These are phyloP conservation scores for Beauveria bassiana DNA, from an alignment of 2,329 filamentous ascomycete genomes.

Conservation along the genomic window DNA sequence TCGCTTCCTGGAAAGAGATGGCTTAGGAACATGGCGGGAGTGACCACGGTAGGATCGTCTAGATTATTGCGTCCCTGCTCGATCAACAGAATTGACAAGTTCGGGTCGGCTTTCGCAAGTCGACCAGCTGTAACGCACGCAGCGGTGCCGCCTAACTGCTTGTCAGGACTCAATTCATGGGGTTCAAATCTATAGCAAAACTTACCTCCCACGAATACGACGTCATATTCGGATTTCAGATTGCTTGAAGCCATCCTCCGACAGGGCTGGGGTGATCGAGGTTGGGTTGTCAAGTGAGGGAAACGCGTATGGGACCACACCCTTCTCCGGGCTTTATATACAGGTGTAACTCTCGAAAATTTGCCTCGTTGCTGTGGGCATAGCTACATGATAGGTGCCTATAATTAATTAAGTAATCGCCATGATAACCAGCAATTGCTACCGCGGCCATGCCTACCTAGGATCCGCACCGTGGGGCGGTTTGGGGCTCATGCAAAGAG, in stretches of 20 bases:
- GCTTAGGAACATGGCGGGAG: constrained; percentile 16
- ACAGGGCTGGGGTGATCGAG: not conserved
- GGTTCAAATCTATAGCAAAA: not conserved
- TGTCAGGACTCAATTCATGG: not conserved
- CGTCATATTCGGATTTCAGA: constrained; percentile 15
- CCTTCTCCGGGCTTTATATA: not conserved
- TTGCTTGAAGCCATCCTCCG: not conserved
- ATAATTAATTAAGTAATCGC: not conserved
- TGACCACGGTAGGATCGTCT: constrained; percentile 19
- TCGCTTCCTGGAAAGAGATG: constrained; percentile 17
- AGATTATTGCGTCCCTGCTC: constrained; percentile 22
- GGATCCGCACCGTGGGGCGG: not conserved
- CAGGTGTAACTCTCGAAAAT: not conserved
- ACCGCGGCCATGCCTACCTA: not conserved
- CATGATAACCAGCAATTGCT: not conserved
- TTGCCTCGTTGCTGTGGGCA: not conserved
- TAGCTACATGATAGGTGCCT: not conserved
- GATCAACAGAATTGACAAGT: constrained; percentile 20
- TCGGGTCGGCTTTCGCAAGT: constrained; percentile 19
- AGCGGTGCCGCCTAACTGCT: constrained; percentile 17
- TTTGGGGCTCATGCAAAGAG: not conserved
- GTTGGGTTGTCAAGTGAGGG: not conserved
- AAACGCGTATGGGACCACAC: not conserved
- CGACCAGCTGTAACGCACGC: constrained; percentile 21
- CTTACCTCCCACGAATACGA: constrained; percentile 18